Evolutionary conservation across 2,329 filamentous ascomycete genomes (phyloP).

Genomic region (Alternaria tenuissima): DNA sequence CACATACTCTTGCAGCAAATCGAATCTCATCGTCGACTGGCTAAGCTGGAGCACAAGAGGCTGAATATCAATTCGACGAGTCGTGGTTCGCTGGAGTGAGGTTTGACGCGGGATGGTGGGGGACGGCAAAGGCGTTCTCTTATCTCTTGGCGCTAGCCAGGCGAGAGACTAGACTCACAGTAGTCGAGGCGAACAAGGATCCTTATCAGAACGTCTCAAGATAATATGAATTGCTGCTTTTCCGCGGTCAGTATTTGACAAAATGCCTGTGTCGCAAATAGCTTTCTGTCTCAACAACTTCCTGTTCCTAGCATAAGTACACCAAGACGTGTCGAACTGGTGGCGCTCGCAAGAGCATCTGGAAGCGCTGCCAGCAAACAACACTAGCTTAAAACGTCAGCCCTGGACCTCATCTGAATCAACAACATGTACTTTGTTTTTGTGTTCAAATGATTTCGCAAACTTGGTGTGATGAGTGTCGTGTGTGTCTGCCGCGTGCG

Average conservation of each 20-base stretch:
- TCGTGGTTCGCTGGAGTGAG: conserved; percentile 25
- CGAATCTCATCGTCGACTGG: conserved; percentile 12
- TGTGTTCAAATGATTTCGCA: background rate
- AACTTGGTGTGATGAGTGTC: conserved; percentile 1
- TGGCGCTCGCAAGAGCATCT: conserved; percentile 15
- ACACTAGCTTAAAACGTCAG: background rate
- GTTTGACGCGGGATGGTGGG: conserved; percentile 42
- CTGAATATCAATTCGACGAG: conserved; percentile 26
- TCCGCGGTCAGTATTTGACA: conserved; percentile 43
- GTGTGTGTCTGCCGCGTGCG: background rate
- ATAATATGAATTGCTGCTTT: conserved; percentile 41
- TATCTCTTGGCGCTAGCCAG: conserved; percentile 46
- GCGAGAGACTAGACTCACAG: conserved; percentile 29
- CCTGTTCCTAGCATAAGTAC: conserved; percentile 8
- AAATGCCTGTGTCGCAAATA: conserved; percentile 30
- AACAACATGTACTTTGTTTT: conserved; percentile 4
- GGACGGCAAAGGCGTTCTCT: conserved; percentile 44
- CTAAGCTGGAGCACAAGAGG: conserved; percentile 16
- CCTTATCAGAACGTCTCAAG: conserved; percentile 40
- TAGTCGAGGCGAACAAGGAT: conserved; percentile 28
- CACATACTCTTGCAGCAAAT: conserved; percentile 17
- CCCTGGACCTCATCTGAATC: background rate
- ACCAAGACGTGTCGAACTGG: conserved; percentile 5
- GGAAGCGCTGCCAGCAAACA: conserved; percentile 1
- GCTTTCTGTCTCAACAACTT: conserved; percentile 2